A percentile compares a stretch with the other conserved stretches of the same genome.
These are phyloP conservation scores for Aspergillus clavatus DNA, from an alignment of 2,329 filamentous ascomycete species.

Conservation along the genomic window DNA sequence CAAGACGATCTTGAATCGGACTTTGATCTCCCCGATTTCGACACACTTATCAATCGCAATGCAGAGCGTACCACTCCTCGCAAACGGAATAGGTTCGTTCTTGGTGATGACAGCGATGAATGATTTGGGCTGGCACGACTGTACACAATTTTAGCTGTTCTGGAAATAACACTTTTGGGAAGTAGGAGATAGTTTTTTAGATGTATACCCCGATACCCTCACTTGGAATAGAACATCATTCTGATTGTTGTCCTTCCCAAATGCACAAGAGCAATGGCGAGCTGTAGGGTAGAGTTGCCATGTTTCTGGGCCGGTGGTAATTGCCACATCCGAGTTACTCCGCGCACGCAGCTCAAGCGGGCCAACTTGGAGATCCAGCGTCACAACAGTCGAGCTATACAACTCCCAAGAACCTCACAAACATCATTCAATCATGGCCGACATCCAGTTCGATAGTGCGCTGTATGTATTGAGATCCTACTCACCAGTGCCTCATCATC, in stretches of 20 bases:
- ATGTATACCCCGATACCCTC: neutral
- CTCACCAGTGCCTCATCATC: neutral
- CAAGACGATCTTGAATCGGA: slow-evolving; percentile 20
- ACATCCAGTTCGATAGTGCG: slow-evolving; percentile 49
- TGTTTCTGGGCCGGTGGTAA: neutral
- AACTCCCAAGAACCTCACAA: slow-evolving; percentile 6
- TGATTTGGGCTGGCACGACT: slow-evolving; percentile 8
- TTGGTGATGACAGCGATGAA: slow-evolving; percentile 30
- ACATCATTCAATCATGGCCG: slow-evolving; percentile 35
- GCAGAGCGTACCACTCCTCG: slow-evolving; percentile 12
- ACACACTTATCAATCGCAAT: slow-evolving; percentile 19
- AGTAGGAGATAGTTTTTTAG: too few relatives aligned
- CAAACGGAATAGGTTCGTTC: slow-evolving; percentile 18
- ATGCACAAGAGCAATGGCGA: too few relatives aligned
- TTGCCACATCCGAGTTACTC: neutral
- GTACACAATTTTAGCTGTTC: neutral
- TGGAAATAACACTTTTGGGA: too few relatives aligned
- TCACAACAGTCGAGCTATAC: slow-evolving; percentile 17
- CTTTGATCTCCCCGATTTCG: slow-evolving; percentile 26
- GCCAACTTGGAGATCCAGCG: neutral
- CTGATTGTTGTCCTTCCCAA: too few relatives aligned
- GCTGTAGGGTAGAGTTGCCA: neutral
- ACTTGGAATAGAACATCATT: neutral
- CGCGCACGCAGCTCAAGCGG: slow-evolving; percentile 7
- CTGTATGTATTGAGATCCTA: slow-evolving; percentile 36